Base-by-base conservation (phyloP, 768 basidiomycete genomes). In the Boletus reticuloceps region DNA sequence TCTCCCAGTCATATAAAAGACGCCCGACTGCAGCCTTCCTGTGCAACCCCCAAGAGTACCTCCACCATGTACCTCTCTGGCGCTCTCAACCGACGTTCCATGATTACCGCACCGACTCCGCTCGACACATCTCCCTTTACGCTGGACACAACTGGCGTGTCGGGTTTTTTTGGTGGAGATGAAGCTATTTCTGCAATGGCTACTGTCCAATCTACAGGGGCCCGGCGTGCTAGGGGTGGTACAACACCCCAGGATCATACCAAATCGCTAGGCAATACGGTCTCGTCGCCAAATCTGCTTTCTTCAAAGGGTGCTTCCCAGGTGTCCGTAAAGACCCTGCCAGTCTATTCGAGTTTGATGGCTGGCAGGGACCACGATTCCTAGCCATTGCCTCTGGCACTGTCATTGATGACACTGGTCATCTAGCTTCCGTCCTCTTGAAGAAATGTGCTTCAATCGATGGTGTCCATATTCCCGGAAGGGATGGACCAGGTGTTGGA, bases 161-260 rank as follows among this genome's bases (percentile, higher is more conserved):
- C 64, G 0, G 67, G 64, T 36, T 64, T 72, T 25, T 66, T 72
- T 34, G 70, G 71, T 37, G 71, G 71, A 4, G 63, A 70, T 16
- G 69, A 69, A 20, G 71, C 71, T 0, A 56, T 71, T 20, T 64
- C 71, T 10, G 67, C 71, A 7, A 66, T 71, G 64, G 60, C 61
- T 11, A 62, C 64, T 14, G 67, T 65, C 5, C 69, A 66, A 20
- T 72, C n/a, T 68, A 61, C 47, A 51, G 56, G 41, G 62, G 60
- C 2, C 52, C 59, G 20, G 61, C 54, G 27, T 72, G 65, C 64
- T 46, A 67, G 12, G 71, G 71, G 3, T 72, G 65, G 67, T 72
- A 72, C 51, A 72, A 72, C 47, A 65, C 71, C 8, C 71, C 71
- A 7, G 71, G 71, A 37, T 60, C 66, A n/a, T 67, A 62, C 52